A percentile compares a stretch with the other conserved stretches of the same genome.
These are phyloP conservation scores for Jamesozyma hellenica DNA, from an alignment of 805 yeast genomes.

Conservation along the genomic window DNA sequence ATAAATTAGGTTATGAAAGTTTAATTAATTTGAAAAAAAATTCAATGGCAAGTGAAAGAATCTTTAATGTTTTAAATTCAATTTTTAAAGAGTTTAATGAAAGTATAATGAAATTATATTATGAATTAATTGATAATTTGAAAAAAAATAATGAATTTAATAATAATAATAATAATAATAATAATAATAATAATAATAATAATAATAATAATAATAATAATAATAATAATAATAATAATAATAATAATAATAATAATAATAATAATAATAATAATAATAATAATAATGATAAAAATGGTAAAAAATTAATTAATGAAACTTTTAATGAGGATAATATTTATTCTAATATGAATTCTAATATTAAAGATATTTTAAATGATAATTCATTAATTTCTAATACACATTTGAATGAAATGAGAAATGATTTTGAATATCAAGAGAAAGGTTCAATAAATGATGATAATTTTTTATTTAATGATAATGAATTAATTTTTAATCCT, in stretches of 20 bases:
- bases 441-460: background rate
- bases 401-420: background rate
- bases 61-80: slow-evolving; percentile 64
- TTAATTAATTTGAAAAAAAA: slow-evolving; percentile 56
- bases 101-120: slow-evolving; percentile 21
- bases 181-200: background rate
- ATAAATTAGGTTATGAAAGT: slow-evolving; percentile 60
- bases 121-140: slow-evolving; percentile 1
- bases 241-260: background rate
- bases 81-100: slow-evolving; percentile 68
- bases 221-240: background rate
- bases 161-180: background rate
- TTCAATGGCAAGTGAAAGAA: slow-evolving; percentile 64
- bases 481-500: slow-evolving; percentile 6
- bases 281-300: background rate
- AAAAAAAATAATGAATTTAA: background rate
- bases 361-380: background rate
- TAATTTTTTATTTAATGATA: background rate
- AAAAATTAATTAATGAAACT: background rate
- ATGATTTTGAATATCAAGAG: background rate
- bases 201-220: background rate
- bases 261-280: background rate
- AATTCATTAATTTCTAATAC: background rate
- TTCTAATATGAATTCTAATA: no score
- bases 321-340: background rate